These are phyloP conservation scores for Echria macrotheca DNA, from an alignment of 495 filamentous ascomycete genomes.

Conservation along the genomic window DNA sequence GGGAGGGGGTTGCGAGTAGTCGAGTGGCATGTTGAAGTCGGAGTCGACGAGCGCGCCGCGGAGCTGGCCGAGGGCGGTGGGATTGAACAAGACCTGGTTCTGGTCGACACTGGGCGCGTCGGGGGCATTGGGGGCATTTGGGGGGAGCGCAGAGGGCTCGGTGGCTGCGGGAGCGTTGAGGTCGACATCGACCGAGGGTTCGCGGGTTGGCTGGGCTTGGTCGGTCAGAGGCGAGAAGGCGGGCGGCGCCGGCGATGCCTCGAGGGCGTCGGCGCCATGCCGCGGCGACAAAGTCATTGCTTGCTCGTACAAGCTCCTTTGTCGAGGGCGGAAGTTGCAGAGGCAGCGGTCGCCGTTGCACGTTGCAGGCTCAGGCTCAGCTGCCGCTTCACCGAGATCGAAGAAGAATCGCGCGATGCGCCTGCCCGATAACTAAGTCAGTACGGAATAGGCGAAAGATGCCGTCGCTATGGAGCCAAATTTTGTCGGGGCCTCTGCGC, in stretches of 20 bases:
- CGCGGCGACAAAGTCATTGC: slow-evolving; percentile 34
- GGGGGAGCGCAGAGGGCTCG: no score
- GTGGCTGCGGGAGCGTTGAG: no score
- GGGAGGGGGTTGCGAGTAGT: no score
- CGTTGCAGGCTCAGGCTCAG: background rate
- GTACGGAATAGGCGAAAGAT: no score
- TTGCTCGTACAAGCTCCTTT: slow-evolving; percentile 34
- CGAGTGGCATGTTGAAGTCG: no score
- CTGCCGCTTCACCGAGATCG: background rate
- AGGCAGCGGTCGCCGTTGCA: background rate
- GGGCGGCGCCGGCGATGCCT: slow-evolving; percentile 30
- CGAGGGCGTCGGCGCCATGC: slow-evolving; percentile 18
- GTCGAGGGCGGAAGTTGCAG: slow-evolving; percentile 18
- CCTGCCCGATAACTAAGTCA: background rate
- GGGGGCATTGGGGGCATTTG: no score
- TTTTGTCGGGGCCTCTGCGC: slow-evolving; percentile 1
- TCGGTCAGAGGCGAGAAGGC: slow-evolving; percentile 32
- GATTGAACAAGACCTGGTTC: no score
- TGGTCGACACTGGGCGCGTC: no score
- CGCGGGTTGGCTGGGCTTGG: slow-evolving; percentile 19
- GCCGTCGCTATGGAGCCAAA: slow-evolving; percentile 6
- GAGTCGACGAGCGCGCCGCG: no score
- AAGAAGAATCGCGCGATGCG: slow-evolving; percentile 6
- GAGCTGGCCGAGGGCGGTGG: no score
- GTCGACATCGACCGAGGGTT: slow-evolving; percentile 9